Percentiles rank a stretch among this genome's conserved stretches.
Evolutionary conservation across 1,139 yeast genomes (phyloP).

Genomic region (Blastobotrys aristatus): DNA sequence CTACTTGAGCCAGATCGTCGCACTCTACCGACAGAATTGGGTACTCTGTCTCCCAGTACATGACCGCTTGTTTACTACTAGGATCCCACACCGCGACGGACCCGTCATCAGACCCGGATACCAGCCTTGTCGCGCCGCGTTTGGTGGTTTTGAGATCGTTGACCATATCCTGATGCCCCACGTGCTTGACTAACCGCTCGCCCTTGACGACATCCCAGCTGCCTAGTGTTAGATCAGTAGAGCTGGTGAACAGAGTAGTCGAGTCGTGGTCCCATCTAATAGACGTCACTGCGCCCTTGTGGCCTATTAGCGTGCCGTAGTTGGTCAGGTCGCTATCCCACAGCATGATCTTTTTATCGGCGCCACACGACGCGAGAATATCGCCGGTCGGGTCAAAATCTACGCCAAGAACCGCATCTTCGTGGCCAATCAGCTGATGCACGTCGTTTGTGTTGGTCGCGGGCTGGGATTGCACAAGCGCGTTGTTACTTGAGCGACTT

Average conservation of each 20-base stretch:
- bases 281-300: constrained; percentile 48
- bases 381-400: constrained; percentile 33
- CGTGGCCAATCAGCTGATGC: constrained; percentile 24
- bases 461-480: not conserved
- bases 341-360: constrained; percentile 33
- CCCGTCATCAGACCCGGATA: constrained; percentile 68
- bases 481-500: not conserved
- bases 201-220: constrained; percentile 58
- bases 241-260: constrained; percentile 37
- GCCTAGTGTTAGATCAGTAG: constrained; percentile 48
- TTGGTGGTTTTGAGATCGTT: constrained; percentile 46
- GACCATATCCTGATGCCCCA: constrained; percentile 50
- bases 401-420: constrained; percentile 31
- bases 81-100: constrained; percentile 55
- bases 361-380: constrained; percentile 33
- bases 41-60: constrained; percentile 41
- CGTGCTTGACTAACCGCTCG: constrained; percentile 47
- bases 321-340: constrained; percentile 43
- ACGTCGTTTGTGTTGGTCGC: not conserved
- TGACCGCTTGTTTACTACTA: constrained; percentile 44
- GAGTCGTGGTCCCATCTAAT: constrained; percentile 45
- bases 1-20: constrained; percentile 37
- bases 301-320: constrained; percentile 44
- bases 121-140: constrained; percentile 36
- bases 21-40: constrained; percentile 56